Percentiles rank a stretch among this genome's conserved stretches.
Conservation (phyloP, 192 early-diverging fungal species). For the Funneliformis geosporum region DNA sequence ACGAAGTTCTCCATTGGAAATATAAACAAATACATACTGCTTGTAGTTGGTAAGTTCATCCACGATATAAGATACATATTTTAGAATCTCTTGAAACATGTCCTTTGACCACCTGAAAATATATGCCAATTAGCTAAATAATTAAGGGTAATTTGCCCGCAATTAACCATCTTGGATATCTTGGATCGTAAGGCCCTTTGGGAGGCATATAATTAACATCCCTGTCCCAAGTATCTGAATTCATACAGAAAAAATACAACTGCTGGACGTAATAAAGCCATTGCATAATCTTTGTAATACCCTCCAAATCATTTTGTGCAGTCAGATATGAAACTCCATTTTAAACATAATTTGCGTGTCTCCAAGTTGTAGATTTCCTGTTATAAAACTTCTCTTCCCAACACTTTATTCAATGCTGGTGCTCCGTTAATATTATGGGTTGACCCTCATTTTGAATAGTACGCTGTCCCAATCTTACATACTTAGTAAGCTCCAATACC, state of each 20-base stretch:
- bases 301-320: constrained; percentile 92
- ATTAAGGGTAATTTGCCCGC: constrained; percentile 92
- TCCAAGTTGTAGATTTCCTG: constrained; percentile 93
- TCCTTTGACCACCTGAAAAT: constrained; percentile 97
- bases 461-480: constrained; percentile 96
- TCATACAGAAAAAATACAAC: constrained; percentile 63
- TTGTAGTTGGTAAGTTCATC: constrained; percentile 95
- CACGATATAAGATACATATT: constrained; percentile 96
- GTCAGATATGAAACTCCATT: constrained; percentile 98
- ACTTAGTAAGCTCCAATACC: constrained; percentile 97
- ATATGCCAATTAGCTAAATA: constrained; percentile 99
- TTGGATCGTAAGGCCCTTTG: constrained; percentile 82
- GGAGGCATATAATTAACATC: constrained; percentile 80
- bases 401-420: constrained; percentile 95
- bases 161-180: constrained; percentile 89
- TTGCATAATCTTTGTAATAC: constrained; percentile 87
- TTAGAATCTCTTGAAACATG: constrained; percentile 98
- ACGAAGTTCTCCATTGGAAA: constrained; percentile 96
- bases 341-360: constrained; percentile 99
- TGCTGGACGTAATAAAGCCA: constrained; percentile 94
- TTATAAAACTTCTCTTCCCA: constrained; percentile 98
- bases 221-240: constrained; percentile 78
- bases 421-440: constrained; percentile 97
- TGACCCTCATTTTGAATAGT: constrained; percentile 97
- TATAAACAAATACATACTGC: constrained; percentile 97